Conservation (phyloP, 2,329 filamentous ascomycete genomes). For the Beauveria sp. region DNA sequence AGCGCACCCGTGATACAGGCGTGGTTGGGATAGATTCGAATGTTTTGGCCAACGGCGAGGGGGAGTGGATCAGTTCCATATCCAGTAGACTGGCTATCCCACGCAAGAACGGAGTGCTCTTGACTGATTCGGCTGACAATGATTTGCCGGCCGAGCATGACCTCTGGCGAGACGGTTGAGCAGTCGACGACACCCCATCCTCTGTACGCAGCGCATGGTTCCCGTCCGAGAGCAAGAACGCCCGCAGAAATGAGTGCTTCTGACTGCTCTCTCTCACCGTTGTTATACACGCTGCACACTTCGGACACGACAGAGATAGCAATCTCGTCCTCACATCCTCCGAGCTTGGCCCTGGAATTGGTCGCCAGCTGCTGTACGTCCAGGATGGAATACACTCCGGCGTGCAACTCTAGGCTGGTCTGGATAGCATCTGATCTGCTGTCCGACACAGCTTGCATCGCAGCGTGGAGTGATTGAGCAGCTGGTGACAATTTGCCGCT, state of each 20-base stretch:
- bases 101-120: constrained; percentile 54
- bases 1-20: constrained; percentile 54
- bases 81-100: constrained; percentile 28
- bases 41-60: constrained; percentile 35
- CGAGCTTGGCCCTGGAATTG: constrained; percentile 26
- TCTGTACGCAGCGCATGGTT: constrained; percentile 51
- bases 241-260: constrained; percentile 54
- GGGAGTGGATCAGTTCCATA: constrained; percentile 20
- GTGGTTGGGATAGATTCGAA: constrained; percentile 54
- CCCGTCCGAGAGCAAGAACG: constrained; percentile 49
- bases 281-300: constrained; percentile 51
- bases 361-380: constrained; percentile 60
- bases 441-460: neutral
- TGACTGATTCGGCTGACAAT: constrained; percentile 56
- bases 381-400: constrained; percentile 56
- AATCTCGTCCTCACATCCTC: constrained; percentile 36
- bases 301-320: constrained; percentile 52
- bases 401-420: constrained; percentile 48
- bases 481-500: neutral
- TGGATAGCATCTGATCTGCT: constrained; percentile 6
- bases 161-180: constrained; percentile 10
- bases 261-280: constrained; percentile 20
- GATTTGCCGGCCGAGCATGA: constrained; percentile 25
- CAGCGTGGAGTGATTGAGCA: constrained; percentile 8
- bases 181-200: constrained; percentile 54